Percentiles rank a stretch among this genome's conserved stretches.
Evolutionary conservation across 1,284 basidiomycete genomes (phyloP).

Genomic region (Erythrobasidium hasegawianum): DNA sequence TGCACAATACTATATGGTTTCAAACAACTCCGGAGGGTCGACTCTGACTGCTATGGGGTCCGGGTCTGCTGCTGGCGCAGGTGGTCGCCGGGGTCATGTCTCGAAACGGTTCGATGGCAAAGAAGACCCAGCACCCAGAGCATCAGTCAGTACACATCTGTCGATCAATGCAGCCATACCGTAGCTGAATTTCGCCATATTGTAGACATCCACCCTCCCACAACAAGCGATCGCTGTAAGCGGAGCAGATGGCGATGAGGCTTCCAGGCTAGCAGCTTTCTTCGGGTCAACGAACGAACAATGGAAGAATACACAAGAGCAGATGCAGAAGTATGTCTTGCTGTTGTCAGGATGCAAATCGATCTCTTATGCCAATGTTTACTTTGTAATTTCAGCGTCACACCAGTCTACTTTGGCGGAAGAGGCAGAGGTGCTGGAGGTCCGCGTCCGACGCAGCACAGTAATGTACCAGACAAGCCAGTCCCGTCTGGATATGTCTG

Average conservation of each 20-base stretch:
- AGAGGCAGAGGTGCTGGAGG: conserved; percentile 64
- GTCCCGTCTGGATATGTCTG: conserved; percentile 86
- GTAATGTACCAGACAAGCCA: conserved; percentile 36
- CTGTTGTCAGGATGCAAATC: too few species aligned
- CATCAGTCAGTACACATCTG: conserved; percentile 39
- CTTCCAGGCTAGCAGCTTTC: conserved; percentile 89
- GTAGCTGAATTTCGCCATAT: neutral
- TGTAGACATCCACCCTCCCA: neutral
- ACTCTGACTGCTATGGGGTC: neutral
- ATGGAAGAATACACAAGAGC: conserved; percentile 94
- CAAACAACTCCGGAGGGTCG: conserved; percentile 3
- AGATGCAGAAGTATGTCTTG: conserved; percentile 90
- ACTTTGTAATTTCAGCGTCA: conserved; percentile 56
- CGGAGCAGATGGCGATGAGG: conserved; percentile 63
- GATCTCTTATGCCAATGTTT: too few species aligned
- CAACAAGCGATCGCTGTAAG: conserved; percentile 34
- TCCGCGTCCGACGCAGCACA: conserved; percentile 56
- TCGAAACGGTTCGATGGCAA: conserved; percentile 86
- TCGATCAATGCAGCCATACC: too few species aligned
- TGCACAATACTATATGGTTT: conserved; percentile 53
- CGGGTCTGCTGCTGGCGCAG: conserved; percentile 41
- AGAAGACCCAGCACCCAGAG: conserved; percentile 56
- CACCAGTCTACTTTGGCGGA: conserved; percentile 62
- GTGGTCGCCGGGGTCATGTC: conserved; percentile 54
- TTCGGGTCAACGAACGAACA: conserved; percentile 84